Base-by-base conservation (phyloP, 202 grass and related monocot genomes). In the Setaria italica region DNA sequence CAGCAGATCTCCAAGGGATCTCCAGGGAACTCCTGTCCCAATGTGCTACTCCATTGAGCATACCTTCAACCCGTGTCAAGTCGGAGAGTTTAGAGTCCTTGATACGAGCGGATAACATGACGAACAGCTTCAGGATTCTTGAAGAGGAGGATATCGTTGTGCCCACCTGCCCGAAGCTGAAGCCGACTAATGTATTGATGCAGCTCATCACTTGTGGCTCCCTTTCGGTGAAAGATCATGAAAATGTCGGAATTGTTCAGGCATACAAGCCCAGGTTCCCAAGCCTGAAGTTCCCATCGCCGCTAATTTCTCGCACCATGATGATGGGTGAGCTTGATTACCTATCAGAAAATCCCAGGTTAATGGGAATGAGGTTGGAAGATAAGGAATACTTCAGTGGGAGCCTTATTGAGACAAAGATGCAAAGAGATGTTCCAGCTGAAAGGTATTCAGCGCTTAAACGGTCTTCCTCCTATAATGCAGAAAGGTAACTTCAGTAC, bases 331-430 rank as follows among this genome's bases (percentile, higher is more conserved):
- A 95, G 62, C 69, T 95, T 45, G 89, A 91, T 78, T 91, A 88
- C 84, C 73, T 89, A 20, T 85, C 93, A 35, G 84, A 95, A 55
- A 90, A 92, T 74, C 93, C 81, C 6, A 93, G 90, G 71, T 80
- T 92, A 19, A 89, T 89, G 37, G 91, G 97, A 10, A 77, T 90
- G 30, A 81, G 79, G 48, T 48, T 94, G 4, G 94, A 94, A 87
- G 92, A 99, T 54, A 99, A 97, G 74, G 97, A 97, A 53, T 92
- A 93, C 73, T 93, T 99, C 62, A 95, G 94, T 77, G 94, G 94
- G 53, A 97, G 97, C 87, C 76, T 99, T 69, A 87, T 99, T 17
- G 94, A 99, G 78, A 97, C 97, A 15, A 99, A 94, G 82, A 88
- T 64, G 74, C 83, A 91, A 47, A 91, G 80, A 78, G 97, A 99